A percentile compares a stretch with the other conserved stretches of the same genome.
Evolutionary conservation across 2,329 filamentous ascomycete genomes (phyloP).

Genomic region (Epichloe gansuensis): DNA sequence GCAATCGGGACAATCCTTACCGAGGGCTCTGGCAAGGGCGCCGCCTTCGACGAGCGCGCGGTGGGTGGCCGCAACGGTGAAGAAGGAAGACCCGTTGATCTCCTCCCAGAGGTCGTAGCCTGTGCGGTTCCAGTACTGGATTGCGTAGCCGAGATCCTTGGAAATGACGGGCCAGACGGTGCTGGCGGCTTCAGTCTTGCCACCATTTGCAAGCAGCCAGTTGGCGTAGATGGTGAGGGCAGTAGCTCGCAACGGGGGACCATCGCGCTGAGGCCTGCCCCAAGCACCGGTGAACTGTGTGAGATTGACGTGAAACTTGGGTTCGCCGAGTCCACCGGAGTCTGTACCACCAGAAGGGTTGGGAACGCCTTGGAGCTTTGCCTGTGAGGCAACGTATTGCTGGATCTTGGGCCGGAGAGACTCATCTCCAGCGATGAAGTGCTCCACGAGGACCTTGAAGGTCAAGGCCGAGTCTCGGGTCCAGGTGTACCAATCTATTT

Average conservation of each 20-base stretch:
- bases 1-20: slow-evolving; percentile 47
- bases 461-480: slow-evolving; percentile 60
- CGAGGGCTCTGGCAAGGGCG: slow-evolving; percentile 49
- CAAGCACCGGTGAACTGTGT: slow-evolving; percentile 52
- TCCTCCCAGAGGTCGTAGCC: slow-evolving; percentile 79
- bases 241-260: slow-evolving; percentile 65
- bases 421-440: slow-evolving; percentile 45
- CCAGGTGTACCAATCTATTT: slow-evolving; percentile 62
- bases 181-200: slow-evolving; percentile 39
- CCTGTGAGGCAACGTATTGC: slow-evolving; percentile 54
- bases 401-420: slow-evolving; percentile 46
- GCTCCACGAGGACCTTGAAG: slow-evolving; percentile 54
- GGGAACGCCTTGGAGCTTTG: slow-evolving; percentile 47
- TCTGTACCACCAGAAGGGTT: slow-evolving; percentile 51
- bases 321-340: slow-evolving; percentile 48
- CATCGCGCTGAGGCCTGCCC: slow-evolving; percentile 67
- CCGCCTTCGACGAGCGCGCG: slow-evolving; percentile 56
- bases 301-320: slow-evolving; percentile 56
- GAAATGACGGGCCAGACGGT: slow-evolving; percentile 60
- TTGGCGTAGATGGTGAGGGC: slow-evolving; percentile 60
- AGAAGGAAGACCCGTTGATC: slow-evolving; percentile 64
- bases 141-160: slow-evolving; percentile 65
- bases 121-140: slow-evolving; percentile 55
- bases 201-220: slow-evolving; percentile 56
- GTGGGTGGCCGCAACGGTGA: slow-evolving; percentile 58